Evolutionary conservation across 306 rosid species (phyloP), one percentile per base, ranked within the genome.

Genomic region (Clitoria ternatea): DNA sequence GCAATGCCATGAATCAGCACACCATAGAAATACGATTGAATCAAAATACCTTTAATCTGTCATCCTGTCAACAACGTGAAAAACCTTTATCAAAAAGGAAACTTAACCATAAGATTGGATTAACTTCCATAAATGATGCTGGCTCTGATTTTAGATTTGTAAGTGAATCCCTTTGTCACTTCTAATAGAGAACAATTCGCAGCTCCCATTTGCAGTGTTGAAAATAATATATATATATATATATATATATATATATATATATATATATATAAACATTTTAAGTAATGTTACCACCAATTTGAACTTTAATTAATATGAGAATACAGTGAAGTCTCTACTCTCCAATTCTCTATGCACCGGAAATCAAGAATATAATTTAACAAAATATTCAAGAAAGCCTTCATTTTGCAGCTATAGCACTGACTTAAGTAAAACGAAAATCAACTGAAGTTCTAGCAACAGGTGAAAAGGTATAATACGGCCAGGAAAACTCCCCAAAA

Each of bases 371-470:
- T 59, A 23, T 67, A 73, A 37, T 7, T 10, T 27, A 19, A 56
- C 30, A 10, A 35, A 47, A 48, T 22, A 57, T 65, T 79, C 66
- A 37, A 59, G 50, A 37, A 57, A 27, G 2, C 54, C 55, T 71
- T 72, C 75, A 57, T 22, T 55, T 65, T 47, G 60, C 65, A 48
- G 11, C 76, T 66, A 43, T 23, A 7, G 36, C 42, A 66, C 23
- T 30, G 6, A 18, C 76, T 71, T 59, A 59, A 5, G 42, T 39
- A 60, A 20, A 11, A 48, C 4, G 40, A 48, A 70, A 43, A 30
- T 53, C 18, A 52, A 52, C 49, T 20, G n/a, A 53, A 32, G 66
- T 18, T 63, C 54, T 14, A 23, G 30, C 48, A 45, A 54, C 48
- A 12, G n/a, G 32, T 18, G 62, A 13, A 37, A 52, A 43, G 61